A percentile compares a stretch with the other conserved stretches of the same genome.
Conservation (phyloP, 352 stramenopile genomes). For the Aphanomyces euteiches region DNA sequence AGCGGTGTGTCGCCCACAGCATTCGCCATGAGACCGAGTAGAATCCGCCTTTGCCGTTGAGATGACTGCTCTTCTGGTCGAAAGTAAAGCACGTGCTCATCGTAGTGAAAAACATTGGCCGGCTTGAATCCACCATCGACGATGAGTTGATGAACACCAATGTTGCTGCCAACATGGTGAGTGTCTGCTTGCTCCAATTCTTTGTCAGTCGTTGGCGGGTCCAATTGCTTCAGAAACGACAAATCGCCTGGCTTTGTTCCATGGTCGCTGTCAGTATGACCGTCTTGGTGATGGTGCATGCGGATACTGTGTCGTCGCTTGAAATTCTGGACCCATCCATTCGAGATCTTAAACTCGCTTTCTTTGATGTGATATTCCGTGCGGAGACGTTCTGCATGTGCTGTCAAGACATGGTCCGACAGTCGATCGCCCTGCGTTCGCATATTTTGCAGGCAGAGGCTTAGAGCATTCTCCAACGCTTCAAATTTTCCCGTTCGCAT, state of each 20-base stretch:
- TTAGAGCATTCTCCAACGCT: constrained; percentile 23
- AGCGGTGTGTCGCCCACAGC: not conserved
- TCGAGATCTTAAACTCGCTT: constrained; percentile 30
- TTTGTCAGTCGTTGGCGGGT: not conserved
- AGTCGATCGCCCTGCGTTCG: constrained; percentile 17
- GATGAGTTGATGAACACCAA: constrained; percentile 19
- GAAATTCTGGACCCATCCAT: constrained; percentile 31
- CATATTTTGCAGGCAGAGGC: constrained; percentile 20
- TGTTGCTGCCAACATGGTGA: not conserved
- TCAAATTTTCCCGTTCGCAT: constrained; percentile 28
- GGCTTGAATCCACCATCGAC: constrained; percentile 21
- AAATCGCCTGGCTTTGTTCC: constrained; percentile 2
- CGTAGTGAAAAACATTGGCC: constrained; percentile 25
- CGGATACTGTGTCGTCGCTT: constrained; percentile 30
- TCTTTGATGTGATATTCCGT: constrained; percentile 29
- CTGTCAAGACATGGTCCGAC: constrained; percentile 22
- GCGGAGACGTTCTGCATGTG: constrained; percentile 25
- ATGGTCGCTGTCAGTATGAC: not conserved
- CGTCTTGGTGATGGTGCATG: constrained; percentile 9
- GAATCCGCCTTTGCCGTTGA: constrained; percentile 1
- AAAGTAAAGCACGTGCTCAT: constrained; percentile 27
- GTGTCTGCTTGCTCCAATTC: too few species aligned
- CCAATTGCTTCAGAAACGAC: constrained; percentile 9
- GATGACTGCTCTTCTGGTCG: not conserved
- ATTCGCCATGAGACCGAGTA: constrained; percentile 23